A percentile compares a stretch with the other conserved stretches of the same genome.
Evolutionary conservation across 306 rosid genomes (phyloP).

Genomic region (Cicer bijugum): DNA sequence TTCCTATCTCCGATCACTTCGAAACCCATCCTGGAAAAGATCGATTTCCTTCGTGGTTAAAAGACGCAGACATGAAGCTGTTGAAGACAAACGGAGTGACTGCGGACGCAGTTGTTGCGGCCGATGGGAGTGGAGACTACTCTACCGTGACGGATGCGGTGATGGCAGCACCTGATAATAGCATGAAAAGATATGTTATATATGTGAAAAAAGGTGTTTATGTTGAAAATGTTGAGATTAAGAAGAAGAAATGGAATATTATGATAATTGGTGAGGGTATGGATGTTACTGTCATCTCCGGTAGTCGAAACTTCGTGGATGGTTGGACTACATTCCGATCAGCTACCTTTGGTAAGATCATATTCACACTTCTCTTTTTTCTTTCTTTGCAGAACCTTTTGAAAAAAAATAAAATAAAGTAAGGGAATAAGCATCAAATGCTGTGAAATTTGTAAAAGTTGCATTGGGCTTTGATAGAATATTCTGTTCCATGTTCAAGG

Average conservation of each 20-base stretch:
- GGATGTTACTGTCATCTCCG: constrained; percentile 67
- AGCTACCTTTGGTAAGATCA: constrained; percentile 78
- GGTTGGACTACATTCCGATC: constrained; percentile 90
- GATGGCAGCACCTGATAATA: constrained; percentile 73
- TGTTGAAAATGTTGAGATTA: constrained; percentile 74
- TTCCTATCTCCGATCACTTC: constrained; percentile 21
- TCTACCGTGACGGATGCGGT: constrained; percentile 68
- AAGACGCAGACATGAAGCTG: constrained; percentile 53
- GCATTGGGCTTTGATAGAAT: constrained; percentile 18
- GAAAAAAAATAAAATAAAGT: background rate
- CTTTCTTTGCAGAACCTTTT: background rate
- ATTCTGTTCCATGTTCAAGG: constrained; percentile 28
- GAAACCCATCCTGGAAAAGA: background rate
- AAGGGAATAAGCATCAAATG: background rate
- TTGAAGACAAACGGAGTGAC: constrained; percentile 49
- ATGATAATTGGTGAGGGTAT: constrained; percentile 89
- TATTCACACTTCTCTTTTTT: background rate
- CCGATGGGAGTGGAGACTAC: constrained; percentile 79
- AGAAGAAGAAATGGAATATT: constrained; percentile 91
- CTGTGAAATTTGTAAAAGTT: background rate
- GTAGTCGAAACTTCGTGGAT: constrained; percentile 59
- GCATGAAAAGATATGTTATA: constrained; percentile 70
- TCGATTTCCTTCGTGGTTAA: constrained; percentile 67
- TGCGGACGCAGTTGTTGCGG: constrained; percentile 65
- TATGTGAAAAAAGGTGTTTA: constrained; percentile 73